Conservation (phyloP, 305 asterid species). For the Fraxinus latifolia region DNA sequence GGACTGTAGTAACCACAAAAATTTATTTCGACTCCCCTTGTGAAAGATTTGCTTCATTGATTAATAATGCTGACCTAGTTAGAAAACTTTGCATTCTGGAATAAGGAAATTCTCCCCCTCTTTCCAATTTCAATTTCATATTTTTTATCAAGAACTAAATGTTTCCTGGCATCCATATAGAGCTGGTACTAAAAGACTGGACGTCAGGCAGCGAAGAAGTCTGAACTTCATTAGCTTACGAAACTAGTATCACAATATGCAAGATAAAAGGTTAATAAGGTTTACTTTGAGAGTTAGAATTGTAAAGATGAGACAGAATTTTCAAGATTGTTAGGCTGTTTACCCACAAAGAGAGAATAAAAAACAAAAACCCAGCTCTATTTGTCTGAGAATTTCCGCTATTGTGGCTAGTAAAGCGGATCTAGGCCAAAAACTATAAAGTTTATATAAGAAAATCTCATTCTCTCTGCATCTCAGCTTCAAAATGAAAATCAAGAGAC, state of each 20-base stretch:
- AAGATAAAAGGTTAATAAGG: background rate
- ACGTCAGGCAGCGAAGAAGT: constrained; percentile 8
- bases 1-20: constrained; percentile 13
- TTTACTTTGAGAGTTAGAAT: background rate
- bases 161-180: background rate
- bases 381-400: background rate
- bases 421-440: background rate
- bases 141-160: background rate
- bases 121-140: constrained; percentile 4
- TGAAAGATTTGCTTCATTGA: constrained; percentile 14
- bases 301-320: background rate
- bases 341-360: background rate
- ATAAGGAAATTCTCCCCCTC: constrained; percentile 17
- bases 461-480: background rate
- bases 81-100: constrained; percentile 12
- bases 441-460: background rate
- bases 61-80: background rate
- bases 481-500: background rate
- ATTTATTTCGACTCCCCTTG: constrained; percentile 15
- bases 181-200: constrained; percentile 14
- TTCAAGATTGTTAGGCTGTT: background rate
- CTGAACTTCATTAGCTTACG: background rate
- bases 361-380: background rate
- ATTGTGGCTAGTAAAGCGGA: background rate
- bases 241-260: background rate